These are phyloP conservation scores for Thalia dealbata DNA, from an alignment of 176 grass and related monocot genomes.

Conservation along the genomic window DNA sequence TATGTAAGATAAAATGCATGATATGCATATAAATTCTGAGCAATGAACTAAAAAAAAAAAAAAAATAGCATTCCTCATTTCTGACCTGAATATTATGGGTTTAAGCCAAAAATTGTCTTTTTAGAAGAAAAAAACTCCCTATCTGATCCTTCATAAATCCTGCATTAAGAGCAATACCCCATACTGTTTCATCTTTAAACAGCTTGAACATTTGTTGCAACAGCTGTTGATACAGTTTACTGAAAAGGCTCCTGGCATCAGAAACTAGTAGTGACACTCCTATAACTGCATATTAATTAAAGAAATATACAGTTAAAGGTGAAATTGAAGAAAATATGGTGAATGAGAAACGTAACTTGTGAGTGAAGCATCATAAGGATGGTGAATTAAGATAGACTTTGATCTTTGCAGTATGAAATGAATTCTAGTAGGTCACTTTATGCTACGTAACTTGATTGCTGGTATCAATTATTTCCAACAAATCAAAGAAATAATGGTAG, in stretches of 20 bases:
- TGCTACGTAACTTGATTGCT: too few relatives aligned
- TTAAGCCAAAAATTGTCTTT: not conserved
- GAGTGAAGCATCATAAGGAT: too few relatives aligned
- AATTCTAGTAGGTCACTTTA: too few relatives aligned
- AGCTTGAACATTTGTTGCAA: not conserved
- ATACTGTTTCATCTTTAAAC: not conserved
- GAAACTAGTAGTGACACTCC: not conserved
- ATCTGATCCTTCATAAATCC: not conserved
- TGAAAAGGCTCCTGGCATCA: not conserved
- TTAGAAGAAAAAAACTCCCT: not conserved
- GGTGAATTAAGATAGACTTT: too few relatives aligned
- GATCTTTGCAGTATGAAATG: too few relatives aligned
- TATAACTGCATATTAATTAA: not conserved
- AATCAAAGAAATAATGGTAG: too few relatives aligned
- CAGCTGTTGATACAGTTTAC: not conserved
- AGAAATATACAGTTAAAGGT: not conserved
- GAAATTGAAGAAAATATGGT: not conserved
- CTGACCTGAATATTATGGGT: not conserved
- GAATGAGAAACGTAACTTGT: too few relatives aligned
- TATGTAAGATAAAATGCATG: not conserved
- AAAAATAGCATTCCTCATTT: not conserved
- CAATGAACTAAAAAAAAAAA: not conserved
- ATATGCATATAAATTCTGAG: not conserved
- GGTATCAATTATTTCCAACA: too few relatives aligned
- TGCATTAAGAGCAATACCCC: not conserved